Evolutionary conservation across 345 rosid genomes (phyloP), one percentile per base, ranked within the genome.

Genomic region (Hevea brasiliensis): DNA sequence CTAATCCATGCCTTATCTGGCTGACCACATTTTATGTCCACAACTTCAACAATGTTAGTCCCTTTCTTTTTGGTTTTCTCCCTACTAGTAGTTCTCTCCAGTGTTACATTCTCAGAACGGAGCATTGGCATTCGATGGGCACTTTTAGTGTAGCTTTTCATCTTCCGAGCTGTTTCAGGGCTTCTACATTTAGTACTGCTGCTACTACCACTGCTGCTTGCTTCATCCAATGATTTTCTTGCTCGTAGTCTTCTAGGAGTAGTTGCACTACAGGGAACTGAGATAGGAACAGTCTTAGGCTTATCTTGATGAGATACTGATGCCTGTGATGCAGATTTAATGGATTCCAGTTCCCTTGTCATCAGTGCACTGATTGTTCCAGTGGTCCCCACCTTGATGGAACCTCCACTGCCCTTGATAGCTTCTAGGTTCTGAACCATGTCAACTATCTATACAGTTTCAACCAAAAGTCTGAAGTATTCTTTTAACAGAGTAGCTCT

Each of bases 401-500:
- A 87, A 74, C 97, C 99, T 76, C 97, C 97, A 70, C 90, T 92
- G 23, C 90, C 89, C 81, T 74, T 88, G 81, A 87, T 82, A 74
- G 87, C 80, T 89, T 92, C 98, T 56, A 89, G 88, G 70, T 85
- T 87, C 83, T 85, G 96, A 76, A 78, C 93, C 99, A 92, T 92
- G 37, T 32, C 37, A 1, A 32, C 60, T 74, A 81, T 77, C 47
- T 65, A 41, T 51, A 42, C 41, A 53, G 13, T 64, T 71, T 61
- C 32, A 68, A 58, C 35, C 55, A 74, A n/a, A 72, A 27, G 40
- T 68, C 41, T 32, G 3, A 67, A 54, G 64, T 65, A 45, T 67
- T 61, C 48, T 65, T 67, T 78, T 58, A 48, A 74, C 47, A 29
- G 9, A 23, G 1, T 29, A 42, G 61, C 13, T 13, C 8, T 68